Conservation (phyloP, 225 moss, liverwort and hornwort species). For the Sphagnum tenellum region DNA sequence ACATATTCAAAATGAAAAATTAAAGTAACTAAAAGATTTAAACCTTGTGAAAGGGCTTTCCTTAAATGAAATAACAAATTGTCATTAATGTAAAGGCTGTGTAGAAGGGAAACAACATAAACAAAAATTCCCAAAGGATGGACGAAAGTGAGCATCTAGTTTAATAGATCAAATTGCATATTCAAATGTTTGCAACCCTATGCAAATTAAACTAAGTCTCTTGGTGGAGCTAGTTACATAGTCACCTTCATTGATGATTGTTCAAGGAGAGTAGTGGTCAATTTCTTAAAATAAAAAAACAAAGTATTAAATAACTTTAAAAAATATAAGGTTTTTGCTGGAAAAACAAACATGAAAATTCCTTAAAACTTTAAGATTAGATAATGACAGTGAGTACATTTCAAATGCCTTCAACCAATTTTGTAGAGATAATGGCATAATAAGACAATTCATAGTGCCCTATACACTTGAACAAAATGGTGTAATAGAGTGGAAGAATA, state of each 20-base stretch:
- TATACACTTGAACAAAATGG: not conserved
- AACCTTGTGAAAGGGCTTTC: too few species aligned
- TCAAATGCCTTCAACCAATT: not conserved
- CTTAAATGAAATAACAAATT: too few species aligned
- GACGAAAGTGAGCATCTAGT: too few species aligned
- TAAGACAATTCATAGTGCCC: not conserved
- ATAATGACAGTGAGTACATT: not conserved
- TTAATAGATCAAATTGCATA: too few species aligned
- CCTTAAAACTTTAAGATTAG: slow-evolving; percentile 5
- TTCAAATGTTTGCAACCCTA: too few species aligned
- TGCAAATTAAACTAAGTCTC: too few species aligned
- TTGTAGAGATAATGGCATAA: not conserved
- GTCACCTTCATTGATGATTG: slow-evolving; percentile 2
- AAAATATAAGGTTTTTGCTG: not conserved
- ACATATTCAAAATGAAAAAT: too few species aligned
- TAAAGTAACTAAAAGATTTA: too few species aligned
- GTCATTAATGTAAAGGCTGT: too few species aligned
- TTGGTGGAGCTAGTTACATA: not conserved
- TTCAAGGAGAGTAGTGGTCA: not conserved
- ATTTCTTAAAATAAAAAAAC: slow-evolving; percentile 2
- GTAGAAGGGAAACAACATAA: too few species aligned
- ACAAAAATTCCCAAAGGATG: too few species aligned
- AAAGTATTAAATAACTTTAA: slow-evolving; percentile 1
- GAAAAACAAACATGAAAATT: not conserved
- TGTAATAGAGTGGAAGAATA: not conserved